Evolutionary conservation across 129 eudicot genomes (phyloP).

Genomic region (Silybum marianum): DNA sequence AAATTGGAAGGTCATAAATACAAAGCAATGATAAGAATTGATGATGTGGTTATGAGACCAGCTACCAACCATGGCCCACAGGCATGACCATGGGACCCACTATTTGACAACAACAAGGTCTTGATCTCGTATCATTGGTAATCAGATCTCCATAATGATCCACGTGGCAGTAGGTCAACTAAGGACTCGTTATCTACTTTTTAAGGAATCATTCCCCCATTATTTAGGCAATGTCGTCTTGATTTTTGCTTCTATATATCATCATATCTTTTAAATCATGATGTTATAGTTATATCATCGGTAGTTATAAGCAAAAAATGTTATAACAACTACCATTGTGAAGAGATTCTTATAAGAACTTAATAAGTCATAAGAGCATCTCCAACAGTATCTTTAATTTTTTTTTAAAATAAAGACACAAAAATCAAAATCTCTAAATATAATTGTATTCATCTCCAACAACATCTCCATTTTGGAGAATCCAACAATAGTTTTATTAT

Average conservation of each 20-base stretch:
- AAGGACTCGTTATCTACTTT: constrained; percentile 9
- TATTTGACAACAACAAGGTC: not conserved
- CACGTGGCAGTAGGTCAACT: constrained; percentile 11
- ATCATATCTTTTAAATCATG: too few relatives aligned
- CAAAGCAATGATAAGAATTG: constrained; percentile 12
- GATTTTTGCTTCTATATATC: not conserved
- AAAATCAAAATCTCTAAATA: too few relatives aligned
- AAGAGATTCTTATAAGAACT: too few relatives aligned
- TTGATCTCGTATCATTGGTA: not conserved
- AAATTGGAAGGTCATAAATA: constrained; percentile 14
- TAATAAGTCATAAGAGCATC: too few relatives aligned
- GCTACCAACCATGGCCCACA: constrained; percentile 16
- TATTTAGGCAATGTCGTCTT: not conserved
- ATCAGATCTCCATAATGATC: not conserved
- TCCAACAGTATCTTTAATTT: too few relatives aligned
- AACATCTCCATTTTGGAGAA: too few relatives aligned
- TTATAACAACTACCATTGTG: too few relatives aligned
- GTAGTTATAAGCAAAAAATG: too few relatives aligned
- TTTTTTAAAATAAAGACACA: too few relatives aligned
- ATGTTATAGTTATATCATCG: too few relatives aligned
- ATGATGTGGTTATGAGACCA: constrained; percentile 9
- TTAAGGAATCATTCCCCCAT: not conserved
- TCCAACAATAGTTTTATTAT: too few relatives aligned
- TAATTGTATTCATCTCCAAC: too few relatives aligned
- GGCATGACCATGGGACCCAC: constrained; percentile 4